Evolutionary conservation across 768 basidiomycete species (phyloP), one percentile per base, ranked within the genome.

Genomic region (Lactifluus hygrophoroides): DNA sequence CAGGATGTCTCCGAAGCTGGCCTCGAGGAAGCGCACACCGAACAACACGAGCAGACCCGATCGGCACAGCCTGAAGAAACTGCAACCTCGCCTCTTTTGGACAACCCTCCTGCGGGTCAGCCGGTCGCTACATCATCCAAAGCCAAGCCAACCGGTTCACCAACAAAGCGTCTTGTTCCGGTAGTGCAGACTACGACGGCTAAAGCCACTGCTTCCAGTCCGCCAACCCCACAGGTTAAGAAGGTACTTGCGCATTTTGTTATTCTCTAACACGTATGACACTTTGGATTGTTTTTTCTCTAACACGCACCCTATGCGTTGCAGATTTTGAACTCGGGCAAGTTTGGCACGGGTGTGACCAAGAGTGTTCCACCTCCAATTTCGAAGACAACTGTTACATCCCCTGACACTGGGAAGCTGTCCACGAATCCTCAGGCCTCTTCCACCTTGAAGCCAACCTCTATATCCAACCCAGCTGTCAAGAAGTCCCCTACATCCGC

Each of bases 201-300:
- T 51, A 86, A 82, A 72, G 58, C 74, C 23, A 74, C 74, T 51
- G 77, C 72, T 64, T 74, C 72, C 32, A 66, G 66, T 5, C 76
- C 81, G 34, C 71, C 79, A 42, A 79, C 82, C 19, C 77, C 81
- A 55, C 69, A 76, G 10, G 84, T 84, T 47, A 90, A 86, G 75
- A 89, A 85, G 80, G 89, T 85, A 62, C 57, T 75, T 72, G 25
- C 56, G 52, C 56, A 45, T 62, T 62, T 62, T 58, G 45, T 57
- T 27, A 57, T 56, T 50, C 63, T 61, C 49, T 64, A 46, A 46
- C 19, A 5, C 19, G 17, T 23, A 28, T 8, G 11, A 10, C 27
- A 11, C n/a, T 28, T 54, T 66, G 65, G 56, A 32, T 10, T 66
- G 34, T 21, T 58, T 56, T 46, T 40, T 48, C 66, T 60, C 67